Evolutionary conservation across 2,329 filamentous ascomycete species (phyloP).

Genomic region (Microcyclospora pomicola): DNA sequence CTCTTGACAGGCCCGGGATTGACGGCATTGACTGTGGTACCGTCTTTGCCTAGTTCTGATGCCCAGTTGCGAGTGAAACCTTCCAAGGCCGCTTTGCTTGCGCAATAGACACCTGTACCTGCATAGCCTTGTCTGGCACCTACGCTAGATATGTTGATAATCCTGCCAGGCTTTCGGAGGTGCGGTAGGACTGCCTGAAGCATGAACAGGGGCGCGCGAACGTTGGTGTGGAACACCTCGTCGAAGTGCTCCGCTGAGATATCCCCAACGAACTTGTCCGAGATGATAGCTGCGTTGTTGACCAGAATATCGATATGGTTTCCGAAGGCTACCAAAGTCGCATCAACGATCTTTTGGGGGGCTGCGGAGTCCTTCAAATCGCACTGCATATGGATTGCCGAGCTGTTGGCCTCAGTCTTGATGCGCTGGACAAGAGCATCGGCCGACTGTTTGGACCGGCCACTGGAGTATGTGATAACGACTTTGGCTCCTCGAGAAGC

Average conservation of each 20-base stretch:
- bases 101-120: conserved; percentile 37
- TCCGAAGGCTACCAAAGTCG: conserved; percentile 25
- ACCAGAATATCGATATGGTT: conserved; percentile 30
- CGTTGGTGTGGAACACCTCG: conserved; percentile 43
- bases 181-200: conserved; percentile 40
- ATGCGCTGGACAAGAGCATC: conserved; percentile 25
- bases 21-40: conserved; percentile 48
- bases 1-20: conserved; percentile 46
- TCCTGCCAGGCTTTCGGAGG: conserved; percentile 34
- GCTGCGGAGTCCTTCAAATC: conserved; percentile 26
- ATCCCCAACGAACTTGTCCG: conserved; percentile 16
- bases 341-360: conserved; percentile 24
- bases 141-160: conserved; percentile 48
- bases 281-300: conserved; percentile 27
- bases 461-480: conserved; percentile 30
- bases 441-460: conserved; percentile 22
- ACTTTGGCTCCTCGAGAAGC: conserved; percentile 35
- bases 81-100: conserved; percentile 47
- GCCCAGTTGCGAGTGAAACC: conserved; percentile 47
- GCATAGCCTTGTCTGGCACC: conserved; percentile 36
- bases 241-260: conserved; percentile 39
- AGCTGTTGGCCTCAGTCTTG: conserved; percentile 21
- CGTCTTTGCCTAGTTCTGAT: conserved; percentile 40
- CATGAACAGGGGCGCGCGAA: conserved; percentile 41
- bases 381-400: conserved; percentile 26